Conservation (phyloP, 257 asterid species). For the Ocimum tenuiflorum region DNA sequence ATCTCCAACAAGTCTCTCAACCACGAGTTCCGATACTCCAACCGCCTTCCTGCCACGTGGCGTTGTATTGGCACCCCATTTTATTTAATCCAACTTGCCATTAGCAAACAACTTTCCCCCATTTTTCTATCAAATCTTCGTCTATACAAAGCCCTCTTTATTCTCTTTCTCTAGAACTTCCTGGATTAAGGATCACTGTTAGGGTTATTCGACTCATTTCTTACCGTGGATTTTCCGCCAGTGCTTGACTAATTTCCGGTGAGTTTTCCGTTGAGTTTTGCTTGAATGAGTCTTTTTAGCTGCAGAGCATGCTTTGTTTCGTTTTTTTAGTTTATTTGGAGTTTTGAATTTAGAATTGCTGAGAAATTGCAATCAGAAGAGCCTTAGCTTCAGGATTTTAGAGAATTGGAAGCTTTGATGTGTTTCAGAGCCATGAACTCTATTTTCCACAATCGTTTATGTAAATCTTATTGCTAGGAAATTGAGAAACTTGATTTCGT, state of each 20-base stretch:
- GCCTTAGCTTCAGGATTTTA: not conserved
- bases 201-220: constrained; percentile 23
- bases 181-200: constrained; percentile 33
- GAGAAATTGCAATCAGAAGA: not conserved
- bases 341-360: too few species aligned
- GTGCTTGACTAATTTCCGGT: constrained; percentile 16
- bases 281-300: constrained; percentile 7
- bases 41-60: constrained; percentile 55
- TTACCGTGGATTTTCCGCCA: not conserved
- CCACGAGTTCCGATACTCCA: constrained; percentile 75
- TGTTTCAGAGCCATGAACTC: not conserved
- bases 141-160: not conserved
- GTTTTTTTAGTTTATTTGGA: not conserved
- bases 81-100: constrained; percentile 13
- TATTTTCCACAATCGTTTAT: not conserved
- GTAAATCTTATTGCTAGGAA: not conserved
- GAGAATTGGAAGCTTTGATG: not conserved
- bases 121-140: not conserved
- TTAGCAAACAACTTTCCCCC: constrained; percentile 12
- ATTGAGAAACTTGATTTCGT: not conserved
- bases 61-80: constrained; percentile 17
- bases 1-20: constrained; percentile 49
- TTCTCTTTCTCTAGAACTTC: constrained; percentile 31
- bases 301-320: not conserved
- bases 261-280: constrained; percentile 37